A percentile compares a stretch with the other conserved stretches of the same genome.
phyloP scores from a whole-genome alignment of 192 early-diverging fungal species.

The Lobosporangium transversale region DNA sequence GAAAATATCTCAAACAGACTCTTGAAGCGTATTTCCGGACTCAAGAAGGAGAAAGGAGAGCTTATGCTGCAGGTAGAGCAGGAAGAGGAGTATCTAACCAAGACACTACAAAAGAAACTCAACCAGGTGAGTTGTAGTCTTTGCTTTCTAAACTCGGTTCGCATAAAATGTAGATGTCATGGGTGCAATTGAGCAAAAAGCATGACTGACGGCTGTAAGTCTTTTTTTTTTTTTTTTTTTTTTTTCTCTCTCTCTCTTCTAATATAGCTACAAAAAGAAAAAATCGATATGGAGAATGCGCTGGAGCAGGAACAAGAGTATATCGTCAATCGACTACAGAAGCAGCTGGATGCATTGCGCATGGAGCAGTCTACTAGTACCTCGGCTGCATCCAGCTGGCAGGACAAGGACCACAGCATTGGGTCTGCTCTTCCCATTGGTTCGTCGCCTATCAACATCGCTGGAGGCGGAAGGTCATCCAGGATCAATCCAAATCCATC shows the following conservation, averaged over 20 bases:
- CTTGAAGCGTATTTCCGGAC: conserved; percentile 73
- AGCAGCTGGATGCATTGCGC: conserved; percentile 73
- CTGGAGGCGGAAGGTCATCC: conserved; percentile 36
- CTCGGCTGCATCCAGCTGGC: conserved; percentile 49
- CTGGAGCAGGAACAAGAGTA: conserved; percentile 94
- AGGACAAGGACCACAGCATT: conserved; percentile 43
- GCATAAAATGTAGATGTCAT: too few species aligned
- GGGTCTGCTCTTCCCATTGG: conserved; percentile 38
- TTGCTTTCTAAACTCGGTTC: neutral
- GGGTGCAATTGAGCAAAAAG: too few species aligned
- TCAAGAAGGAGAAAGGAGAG: conserved; percentile 85
- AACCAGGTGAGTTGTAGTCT: conserved; percentile 52
- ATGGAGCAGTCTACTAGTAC: conserved; percentile 48
- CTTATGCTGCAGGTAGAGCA: conserved; percentile 80
- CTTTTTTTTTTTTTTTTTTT: neutral
- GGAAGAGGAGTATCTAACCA: conserved; percentile 85
- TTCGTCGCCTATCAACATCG: conserved; percentile 50
- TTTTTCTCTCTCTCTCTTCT: neutral
- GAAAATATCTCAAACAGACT: conserved; percentile 84
- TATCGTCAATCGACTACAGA: conserved; percentile 89
- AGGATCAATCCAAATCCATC: conserved; percentile 44
- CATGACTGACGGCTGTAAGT: too few species aligned
- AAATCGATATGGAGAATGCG: conserved; percentile 88
- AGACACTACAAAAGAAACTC: conserved; percentile 80
- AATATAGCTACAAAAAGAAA: conserved; percentile 82